Base-by-base conservation (phyloP, 2,329 filamentous ascomycete species). In the Cladobotryum mycophilum region DNA sequence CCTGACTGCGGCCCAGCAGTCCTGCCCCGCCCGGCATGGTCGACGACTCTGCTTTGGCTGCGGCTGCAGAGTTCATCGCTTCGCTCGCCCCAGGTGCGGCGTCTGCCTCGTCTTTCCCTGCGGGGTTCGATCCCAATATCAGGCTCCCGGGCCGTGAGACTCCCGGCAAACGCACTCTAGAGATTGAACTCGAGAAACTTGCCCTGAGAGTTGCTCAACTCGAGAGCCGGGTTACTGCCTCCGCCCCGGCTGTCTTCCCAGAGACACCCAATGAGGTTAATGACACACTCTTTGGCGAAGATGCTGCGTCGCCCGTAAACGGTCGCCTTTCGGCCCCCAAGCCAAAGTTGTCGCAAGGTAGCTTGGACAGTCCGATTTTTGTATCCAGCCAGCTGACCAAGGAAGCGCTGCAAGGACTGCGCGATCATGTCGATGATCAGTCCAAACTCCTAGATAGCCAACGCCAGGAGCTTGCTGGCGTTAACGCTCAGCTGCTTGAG, bases 341-440 rank as follows among this genome's bases (percentile, higher is more conserved):
- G 54, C 51, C 79, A 53, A 77, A 75, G 61, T 73, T 80, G 55
- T 68, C 76, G 48, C 63, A 68, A 66, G 67, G 68, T 70, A 68
- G 61, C 64, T 67, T 62, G 64, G 67, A 66, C 58, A 62, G 60
- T 64, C 66, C 66, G 56, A 60, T 60, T 60, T 52, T 64, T 60
- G 56, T 64, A 52, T 58, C 61, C 59, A 63, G 74, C 70, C 73
- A 81, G 62, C 80, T 88, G 62, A 88, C 84, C 60, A 86, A 90
- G 64, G 86, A 92, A 71, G 88, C 92, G 67, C 85, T 95, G 60
- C 84, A 86, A 68, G 87, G 88, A 57, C 78, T 96, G 58, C 86
- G 87, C 61, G 90, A 96, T 61, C 89, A 96, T 70, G 86, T 97
- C 56, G 88, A 95, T 65, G 89, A 91, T 67, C 90, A 97, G 73